These are phyloP conservation scores for Phytophthora chlamydospora DNA, from an alignment of 352 stramenopile genomes.

Conservation along the genomic window DNA sequence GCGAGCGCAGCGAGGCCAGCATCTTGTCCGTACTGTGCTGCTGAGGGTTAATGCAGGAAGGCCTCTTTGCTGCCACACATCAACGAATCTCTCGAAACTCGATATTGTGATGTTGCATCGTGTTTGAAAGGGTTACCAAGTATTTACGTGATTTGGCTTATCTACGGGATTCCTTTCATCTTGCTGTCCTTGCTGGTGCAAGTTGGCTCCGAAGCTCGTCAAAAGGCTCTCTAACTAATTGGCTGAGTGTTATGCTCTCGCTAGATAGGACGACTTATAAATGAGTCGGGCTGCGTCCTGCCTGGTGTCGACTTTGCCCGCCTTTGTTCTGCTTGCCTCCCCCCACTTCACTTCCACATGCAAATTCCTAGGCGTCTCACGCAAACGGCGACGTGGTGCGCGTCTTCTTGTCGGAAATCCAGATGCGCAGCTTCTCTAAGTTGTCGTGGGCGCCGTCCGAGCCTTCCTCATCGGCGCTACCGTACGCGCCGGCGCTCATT, in stretches of 20 bases:
- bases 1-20: slow-evolving; percentile 64
- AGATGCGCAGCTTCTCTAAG: slow-evolving; percentile 85
- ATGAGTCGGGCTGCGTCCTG: slow-evolving; percentile 11
- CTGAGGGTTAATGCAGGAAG: slow-evolving; percentile 14
- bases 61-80: slow-evolving; percentile 36
- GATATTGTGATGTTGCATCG: neutral
- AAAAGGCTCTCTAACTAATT: slow-evolving; percentile 34
- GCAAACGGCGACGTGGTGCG: slow-evolving; percentile 79
- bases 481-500: slow-evolving; percentile 39
- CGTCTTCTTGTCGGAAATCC: slow-evolving; percentile 88
- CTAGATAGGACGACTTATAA: slow-evolving; percentile 21
- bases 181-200: slow-evolving; percentile 6
- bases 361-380: slow-evolving; percentile 27
- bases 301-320: slow-evolving; percentile 5
- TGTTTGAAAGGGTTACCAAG: slow-evolving; percentile 9
- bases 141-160: neutral
- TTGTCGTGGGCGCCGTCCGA: slow-evolving; percentile 33
- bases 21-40: slow-evolving; percentile 41
- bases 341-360: slow-evolving; percentile 29
- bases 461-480: slow-evolving; percentile 31
- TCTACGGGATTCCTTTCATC: neutral
- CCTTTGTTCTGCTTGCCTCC: slow-evolving; percentile 7
- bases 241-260: slow-evolving; percentile 11
- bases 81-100: neutral
- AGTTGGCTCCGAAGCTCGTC: slow-evolving; percentile 9